Evolutionary conservation across 257 asterid genomes (phyloP).

Genomic region (Verbena officinalis): DNA sequence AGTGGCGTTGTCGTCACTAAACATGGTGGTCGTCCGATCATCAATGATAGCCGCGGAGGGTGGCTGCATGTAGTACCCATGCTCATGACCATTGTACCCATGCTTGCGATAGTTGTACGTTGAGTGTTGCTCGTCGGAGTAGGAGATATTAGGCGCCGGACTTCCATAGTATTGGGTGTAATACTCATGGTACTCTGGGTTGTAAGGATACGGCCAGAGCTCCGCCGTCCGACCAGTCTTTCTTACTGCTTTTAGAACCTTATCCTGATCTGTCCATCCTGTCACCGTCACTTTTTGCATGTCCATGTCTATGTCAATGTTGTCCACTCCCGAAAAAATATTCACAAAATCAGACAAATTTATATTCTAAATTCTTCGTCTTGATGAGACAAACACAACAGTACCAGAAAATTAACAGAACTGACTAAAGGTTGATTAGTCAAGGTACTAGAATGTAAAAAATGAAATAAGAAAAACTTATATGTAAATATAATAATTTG

Average conservation of each 20-base stretch:
- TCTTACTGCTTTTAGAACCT: conserved; percentile 61
- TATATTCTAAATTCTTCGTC: too few relatives aligned
- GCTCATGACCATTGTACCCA: conserved; percentile 61
- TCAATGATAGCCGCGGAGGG: conserved; percentile 43
- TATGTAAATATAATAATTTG: too few relatives aligned
- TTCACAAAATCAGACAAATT: too few relatives aligned
- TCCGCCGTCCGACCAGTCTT: conserved; percentile 63
- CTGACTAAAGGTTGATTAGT: too few relatives aligned
- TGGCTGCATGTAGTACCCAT: conserved; percentile 60
- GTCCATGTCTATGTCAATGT: conserved; percentile 61
- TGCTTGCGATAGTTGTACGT: conserved; percentile 58
- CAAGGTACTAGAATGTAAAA: too few relatives aligned
- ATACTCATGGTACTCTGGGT: conserved; percentile 60
- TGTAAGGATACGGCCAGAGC: conserved; percentile 82
- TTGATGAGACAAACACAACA: too few relatives aligned
- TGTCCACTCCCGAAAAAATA: conserved; percentile 76
- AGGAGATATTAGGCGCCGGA: conserved; percentile 14
- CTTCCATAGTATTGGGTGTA: conserved; percentile 44
- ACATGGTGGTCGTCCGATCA: conserved; percentile 46
- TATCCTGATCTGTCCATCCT: conserved; percentile 60
- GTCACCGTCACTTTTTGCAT: conserved; percentile 75
- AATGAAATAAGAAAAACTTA: too few relatives aligned
- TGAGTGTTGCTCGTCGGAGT: conserved; percentile 35
- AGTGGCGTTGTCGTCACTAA: conserved; percentile 72
- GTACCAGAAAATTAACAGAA: too few relatives aligned